Evolutionary conservation across 2,329 filamentous ascomycete species (phyloP).

Genomic region (Cytospora piceae): DNA sequence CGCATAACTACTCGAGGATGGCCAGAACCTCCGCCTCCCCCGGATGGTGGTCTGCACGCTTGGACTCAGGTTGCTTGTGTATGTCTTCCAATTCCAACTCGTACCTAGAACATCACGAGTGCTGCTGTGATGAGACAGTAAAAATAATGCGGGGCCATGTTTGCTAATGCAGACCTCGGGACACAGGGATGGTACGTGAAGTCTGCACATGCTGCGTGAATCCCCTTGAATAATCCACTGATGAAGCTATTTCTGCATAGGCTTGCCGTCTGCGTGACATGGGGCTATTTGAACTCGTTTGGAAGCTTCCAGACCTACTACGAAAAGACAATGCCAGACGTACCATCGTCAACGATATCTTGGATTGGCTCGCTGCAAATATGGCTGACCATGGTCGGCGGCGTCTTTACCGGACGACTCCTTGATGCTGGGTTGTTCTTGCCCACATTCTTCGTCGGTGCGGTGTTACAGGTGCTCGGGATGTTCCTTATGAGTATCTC

Average conservation of each 20-base stretch:
- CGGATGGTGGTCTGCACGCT: conserved; percentile 49
- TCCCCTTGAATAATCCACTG: background rate
- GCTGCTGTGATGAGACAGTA: no score
- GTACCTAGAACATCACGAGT: background rate
- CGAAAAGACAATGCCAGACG: conserved; percentile 41
- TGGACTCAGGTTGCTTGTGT: conserved; percentile 43
- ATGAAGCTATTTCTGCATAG: conserved; percentile 35
- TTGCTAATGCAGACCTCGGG: background rate
- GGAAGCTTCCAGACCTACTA: conserved; percentile 59
- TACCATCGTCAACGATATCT: conserved; percentile 46
- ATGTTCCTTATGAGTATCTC: conserved; percentile 49
- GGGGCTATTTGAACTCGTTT: conserved; percentile 58
- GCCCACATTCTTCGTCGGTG: conserved; percentile 45
- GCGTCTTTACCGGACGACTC: conserved; percentile 53
- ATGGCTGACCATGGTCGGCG: conserved; percentile 56
- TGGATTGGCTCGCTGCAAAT: conserved; percentile 58
- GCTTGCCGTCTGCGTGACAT: conserved; percentile 51
- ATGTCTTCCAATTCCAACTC: conserved; percentile 11
- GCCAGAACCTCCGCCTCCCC: conserved; percentile 48
- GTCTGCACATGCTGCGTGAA: background rate
- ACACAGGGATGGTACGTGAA: background rate
- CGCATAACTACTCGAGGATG: conserved; percentile 45
- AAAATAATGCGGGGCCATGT: background rate
- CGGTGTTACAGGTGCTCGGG: conserved; percentile 46
- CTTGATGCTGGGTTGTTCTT: conserved; percentile 56